phyloP scores from a whole-genome alignment of 805 yeast genomes.

The baker's yeast (Saccharomyces cerevisiae) region DNA sequence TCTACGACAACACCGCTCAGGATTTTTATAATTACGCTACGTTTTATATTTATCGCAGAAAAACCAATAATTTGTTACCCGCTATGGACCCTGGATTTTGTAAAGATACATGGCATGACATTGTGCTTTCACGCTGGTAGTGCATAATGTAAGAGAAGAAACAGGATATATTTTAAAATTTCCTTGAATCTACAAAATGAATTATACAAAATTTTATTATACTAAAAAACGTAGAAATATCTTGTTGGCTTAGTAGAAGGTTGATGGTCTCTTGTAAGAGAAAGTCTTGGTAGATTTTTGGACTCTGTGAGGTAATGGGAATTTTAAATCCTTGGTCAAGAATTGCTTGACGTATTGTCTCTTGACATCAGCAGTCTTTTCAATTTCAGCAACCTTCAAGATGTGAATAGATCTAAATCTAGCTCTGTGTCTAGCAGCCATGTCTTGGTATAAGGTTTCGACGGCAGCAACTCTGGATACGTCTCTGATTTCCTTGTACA shows the following conservation, averaged over 20 bases:
- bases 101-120: background rate
- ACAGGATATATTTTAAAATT: constrained; percentile 1
- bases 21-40: background rate
- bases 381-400: constrained; percentile 98
- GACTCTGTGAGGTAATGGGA: constrained; percentile 99
- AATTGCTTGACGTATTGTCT: constrained; percentile 98
- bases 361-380: constrained; percentile 95
- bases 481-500: constrained; percentile 99
- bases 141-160: background rate
- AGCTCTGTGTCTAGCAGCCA: constrained; percentile 99
- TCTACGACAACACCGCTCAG: background rate
- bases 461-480: constrained; percentile 98
- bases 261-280: constrained; percentile 90
- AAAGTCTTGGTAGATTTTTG: constrained; percentile 81
- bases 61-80: background rate
- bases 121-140: background rate
- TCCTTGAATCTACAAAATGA: constrained; percentile 22
- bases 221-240: constrained; percentile 6
- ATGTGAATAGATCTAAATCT: constrained; percentile 99
- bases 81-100: background rate
- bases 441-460: constrained; percentile 96
- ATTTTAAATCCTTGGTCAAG: constrained; percentile 88
- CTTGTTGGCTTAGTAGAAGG: constrained; percentile 70
- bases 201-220: constrained; percentile 18
- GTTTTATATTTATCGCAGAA: background rate